Conservation (phyloP, 345 rosid genomes). For the Excoecaria cochinchinensis region DNA sequence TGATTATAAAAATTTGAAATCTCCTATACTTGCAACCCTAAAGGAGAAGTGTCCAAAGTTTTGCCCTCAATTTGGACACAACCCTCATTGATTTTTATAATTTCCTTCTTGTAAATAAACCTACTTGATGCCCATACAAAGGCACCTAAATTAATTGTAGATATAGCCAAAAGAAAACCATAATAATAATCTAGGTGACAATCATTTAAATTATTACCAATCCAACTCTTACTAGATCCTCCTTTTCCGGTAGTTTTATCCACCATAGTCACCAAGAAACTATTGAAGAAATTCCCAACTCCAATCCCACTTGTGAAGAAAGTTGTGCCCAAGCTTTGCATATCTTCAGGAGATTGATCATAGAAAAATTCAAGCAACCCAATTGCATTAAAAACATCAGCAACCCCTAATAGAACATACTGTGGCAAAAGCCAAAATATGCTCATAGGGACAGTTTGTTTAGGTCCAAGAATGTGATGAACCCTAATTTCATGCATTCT, state of each 20-base stretch:
- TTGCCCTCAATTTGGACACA: conserved; percentile 50
- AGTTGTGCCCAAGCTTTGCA: conserved; percentile 93
- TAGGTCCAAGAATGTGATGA: conserved; percentile 38
- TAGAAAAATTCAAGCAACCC: conserved; percentile 85
- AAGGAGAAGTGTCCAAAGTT: conserved; percentile 55
- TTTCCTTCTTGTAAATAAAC: conserved; percentile 70
- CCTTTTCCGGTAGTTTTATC: conserved; percentile 53
- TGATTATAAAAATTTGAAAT: not conserved
- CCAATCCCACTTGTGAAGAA: conserved; percentile 92
- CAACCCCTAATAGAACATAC: conserved; percentile 68
- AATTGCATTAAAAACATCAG: conserved; percentile 76
- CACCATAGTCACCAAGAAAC: conserved; percentile 73
- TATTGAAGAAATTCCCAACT: conserved; percentile 77
- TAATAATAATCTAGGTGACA: conserved; percentile 82
- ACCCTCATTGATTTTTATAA: conserved; percentile 37
- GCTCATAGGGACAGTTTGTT: conserved; percentile 72
- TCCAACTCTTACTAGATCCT: conserved; percentile 68
- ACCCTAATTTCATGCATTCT: conserved; percentile 53
- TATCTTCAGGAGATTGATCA: conserved; percentile 84
- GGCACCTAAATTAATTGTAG: conserved; percentile 56
- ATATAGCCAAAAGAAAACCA: conserved; percentile 66
- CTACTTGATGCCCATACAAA: conserved; percentile 70
- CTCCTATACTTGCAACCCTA: conserved; percentile 43
- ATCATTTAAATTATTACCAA: conserved; percentile 74
- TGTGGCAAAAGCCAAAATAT: conserved; percentile 85